Conservation (phyloP, 2,329 filamentous ascomycete genomes). For the Fusarium irregulare region DNA sequence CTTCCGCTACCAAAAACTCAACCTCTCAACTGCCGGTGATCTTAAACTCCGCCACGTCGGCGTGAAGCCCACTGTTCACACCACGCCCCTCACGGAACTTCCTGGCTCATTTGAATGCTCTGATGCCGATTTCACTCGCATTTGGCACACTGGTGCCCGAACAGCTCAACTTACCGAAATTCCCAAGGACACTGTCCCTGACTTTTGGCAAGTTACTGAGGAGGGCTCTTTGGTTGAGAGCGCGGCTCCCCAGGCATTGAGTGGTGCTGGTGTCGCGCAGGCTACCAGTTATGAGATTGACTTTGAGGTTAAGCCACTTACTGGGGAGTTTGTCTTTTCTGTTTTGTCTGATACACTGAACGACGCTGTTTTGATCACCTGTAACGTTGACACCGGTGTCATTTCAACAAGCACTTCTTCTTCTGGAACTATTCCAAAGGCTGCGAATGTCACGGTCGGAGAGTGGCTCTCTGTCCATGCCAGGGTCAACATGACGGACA, state of each 20-base stretch:
- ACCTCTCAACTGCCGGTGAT: not conserved
- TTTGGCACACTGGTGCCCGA: not conserved
- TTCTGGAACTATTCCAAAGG: fast-evolving
- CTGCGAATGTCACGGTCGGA: not conserved
- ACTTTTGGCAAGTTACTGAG: constrained; percentile 1
- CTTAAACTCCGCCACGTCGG: not conserved
- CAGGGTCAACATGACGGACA: constrained; percentile 2
- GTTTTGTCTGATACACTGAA: not conserved
- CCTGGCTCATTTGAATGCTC: not conserved
- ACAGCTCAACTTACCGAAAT: constrained; percentile 8
- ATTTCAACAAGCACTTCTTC: not conserved
- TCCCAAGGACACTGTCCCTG: not conserved
- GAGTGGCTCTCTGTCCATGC: not conserved
- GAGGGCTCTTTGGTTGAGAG: not conserved
- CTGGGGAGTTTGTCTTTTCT: not conserved
- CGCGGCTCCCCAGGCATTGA: not conserved
- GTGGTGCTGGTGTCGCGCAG: not conserved
- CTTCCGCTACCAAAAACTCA: constrained; percentile 7
- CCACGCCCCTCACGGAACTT: not conserved
- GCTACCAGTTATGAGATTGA: not conserved
- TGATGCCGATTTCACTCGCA: not conserved
- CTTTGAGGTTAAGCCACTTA: not conserved
- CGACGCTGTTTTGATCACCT: not conserved
- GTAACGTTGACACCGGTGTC: not conserved
- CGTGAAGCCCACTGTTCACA: not conserved